phyloP scores from a whole-genome alignment of 2,329 filamentous ascomycete species.

The Helminthosporium solani region DNA sequence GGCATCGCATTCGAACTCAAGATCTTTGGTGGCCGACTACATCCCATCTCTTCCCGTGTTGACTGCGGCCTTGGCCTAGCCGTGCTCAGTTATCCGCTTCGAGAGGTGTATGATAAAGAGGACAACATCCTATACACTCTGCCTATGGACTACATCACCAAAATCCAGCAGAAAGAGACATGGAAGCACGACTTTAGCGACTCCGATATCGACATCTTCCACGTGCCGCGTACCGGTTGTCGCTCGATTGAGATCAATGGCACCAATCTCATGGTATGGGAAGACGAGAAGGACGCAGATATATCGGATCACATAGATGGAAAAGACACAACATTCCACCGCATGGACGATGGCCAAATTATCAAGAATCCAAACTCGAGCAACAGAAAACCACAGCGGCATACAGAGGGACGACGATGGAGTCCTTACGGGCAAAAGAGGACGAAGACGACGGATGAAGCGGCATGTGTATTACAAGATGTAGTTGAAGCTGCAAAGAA shows the following conservation, averaged over 20 bases:
- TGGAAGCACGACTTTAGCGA: conserved; percentile 39
- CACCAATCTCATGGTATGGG: conserved; percentile 44
- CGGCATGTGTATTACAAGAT: conserved; percentile 16
- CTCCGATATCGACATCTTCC: conserved; percentile 26
- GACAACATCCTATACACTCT: conserved; percentile 42
- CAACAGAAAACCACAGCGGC: conserved; percentile 33
- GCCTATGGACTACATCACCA: conserved; percentile 43
- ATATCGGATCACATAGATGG: conserved; percentile 43
- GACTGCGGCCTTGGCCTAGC: conserved; percentile 43
- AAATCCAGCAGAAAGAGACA: conserved; percentile 40
- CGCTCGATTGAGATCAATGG: conserved; percentile 40
- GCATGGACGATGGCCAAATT: conserved; percentile 42
- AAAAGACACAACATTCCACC: conserved; percentile 38
- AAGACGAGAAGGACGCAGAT: conserved; percentile 41
- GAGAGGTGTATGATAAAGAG: conserved; percentile 40
- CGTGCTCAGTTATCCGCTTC: conserved; percentile 38
- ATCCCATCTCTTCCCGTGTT: conserved; percentile 41
- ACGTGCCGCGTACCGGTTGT: conserved; percentile 43
- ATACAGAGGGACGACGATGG: conserved; percentile 31
- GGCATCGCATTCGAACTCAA: conserved; percentile 44
- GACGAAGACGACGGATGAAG: conserved; percentile 23
- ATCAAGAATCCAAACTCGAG: conserved; percentile 37
- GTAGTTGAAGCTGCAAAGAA: background rate
- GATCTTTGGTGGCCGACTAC: conserved; percentile 42
- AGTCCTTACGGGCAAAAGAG: conserved; percentile 36